phyloP scores from a whole-genome alignment of 169 alveolate species.

The Eimeria praecox region DNA sequence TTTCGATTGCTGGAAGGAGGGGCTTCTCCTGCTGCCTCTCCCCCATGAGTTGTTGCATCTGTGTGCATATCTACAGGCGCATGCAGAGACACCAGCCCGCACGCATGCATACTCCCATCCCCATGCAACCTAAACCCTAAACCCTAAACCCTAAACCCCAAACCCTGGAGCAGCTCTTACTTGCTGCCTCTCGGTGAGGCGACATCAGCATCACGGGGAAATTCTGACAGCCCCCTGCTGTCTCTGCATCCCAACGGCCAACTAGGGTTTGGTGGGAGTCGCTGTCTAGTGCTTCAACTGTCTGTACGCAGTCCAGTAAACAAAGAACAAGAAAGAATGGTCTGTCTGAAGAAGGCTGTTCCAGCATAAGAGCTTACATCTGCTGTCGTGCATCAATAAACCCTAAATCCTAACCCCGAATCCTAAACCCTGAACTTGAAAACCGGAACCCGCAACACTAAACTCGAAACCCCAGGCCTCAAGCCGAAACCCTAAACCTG shows the following conservation, averaged over 20 bases:
- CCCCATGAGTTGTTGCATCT: not conserved
- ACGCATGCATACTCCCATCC: not conserved
- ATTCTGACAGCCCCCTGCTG: slow-evolving; percentile 37
- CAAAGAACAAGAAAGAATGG: not conserved
- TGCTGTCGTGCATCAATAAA: no score
- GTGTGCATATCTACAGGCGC: no score
- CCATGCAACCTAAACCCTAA: not conserved
- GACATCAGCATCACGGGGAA: not conserved
- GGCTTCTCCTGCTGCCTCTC: not conserved
- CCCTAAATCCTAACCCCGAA: no score
- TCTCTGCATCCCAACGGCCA: slow-evolving; percentile 27
- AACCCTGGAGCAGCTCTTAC: no score
- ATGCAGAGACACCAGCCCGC: not conserved
- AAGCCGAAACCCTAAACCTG: no score
- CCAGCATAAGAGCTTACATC: no score
- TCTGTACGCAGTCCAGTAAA: not conserved
- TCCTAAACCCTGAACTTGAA: no score
- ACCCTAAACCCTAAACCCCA: slow-evolving; percentile 1
- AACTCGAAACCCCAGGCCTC: no score
- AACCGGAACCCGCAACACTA: no score
- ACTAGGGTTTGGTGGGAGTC: not conserved
- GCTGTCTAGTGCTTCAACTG: not conserved
- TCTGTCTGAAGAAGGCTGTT: no score
- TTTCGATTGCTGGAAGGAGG: not conserved
- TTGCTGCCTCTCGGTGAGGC: not conserved